Percentiles rank a stretch among this genome's conserved stretches.
phyloP scores from a whole-genome alignment of 2,329 filamentous ascomycete species.

The Leptographium radiaticola region DNA sequence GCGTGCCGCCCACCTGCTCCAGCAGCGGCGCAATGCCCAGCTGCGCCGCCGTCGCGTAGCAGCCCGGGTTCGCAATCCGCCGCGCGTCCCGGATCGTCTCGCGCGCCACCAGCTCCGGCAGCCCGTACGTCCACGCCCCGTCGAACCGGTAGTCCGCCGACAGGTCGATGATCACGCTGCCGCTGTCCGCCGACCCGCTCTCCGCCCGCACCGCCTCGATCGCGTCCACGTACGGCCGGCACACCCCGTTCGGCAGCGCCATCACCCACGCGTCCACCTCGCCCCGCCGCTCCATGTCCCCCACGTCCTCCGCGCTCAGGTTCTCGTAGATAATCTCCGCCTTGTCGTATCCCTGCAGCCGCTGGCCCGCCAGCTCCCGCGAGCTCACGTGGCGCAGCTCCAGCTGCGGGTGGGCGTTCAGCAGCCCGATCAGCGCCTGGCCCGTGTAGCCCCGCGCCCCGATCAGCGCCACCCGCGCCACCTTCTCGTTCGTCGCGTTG shows the following conservation, averaged over 20 bases:
- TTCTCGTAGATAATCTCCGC: constrained; percentile 87
- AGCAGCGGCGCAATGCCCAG: constrained; percentile 76
- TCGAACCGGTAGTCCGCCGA: constrained; percentile 97
- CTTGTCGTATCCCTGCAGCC: constrained; percentile 83
- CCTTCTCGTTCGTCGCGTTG: constrained; percentile 70
- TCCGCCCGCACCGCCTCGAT: constrained; percentile 55
- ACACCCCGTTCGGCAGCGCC: constrained; percentile 90
- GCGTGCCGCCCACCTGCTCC: constrained; percentile 60
- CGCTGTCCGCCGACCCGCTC: constrained; percentile 23
- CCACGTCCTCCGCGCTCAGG: constrained; percentile 73
- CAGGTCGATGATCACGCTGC: constrained; percentile 77
- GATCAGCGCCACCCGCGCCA: constrained; percentile 73
- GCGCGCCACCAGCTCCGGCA: constrained; percentile 73
- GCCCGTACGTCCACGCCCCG: constrained; percentile 71
- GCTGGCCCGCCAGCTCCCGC: constrained; percentile 76
- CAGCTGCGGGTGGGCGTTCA: constrained; percentile 81
- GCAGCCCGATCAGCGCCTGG: constrained; percentile 73
- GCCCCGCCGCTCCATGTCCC: constrained; percentile 68
- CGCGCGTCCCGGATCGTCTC: constrained; percentile 63
- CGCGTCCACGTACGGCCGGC: constrained; percentile 86
- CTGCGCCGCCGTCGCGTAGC: constrained; percentile 89
- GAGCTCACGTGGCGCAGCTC: constrained; percentile 88
- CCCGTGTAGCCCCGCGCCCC: constrained; percentile 91
- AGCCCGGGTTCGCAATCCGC: constrained; percentile 85
- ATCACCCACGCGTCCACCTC: constrained; percentile 95